These are phyloP conservation scores for Lachancea dasiensis DNA, from an alignment of 805 yeast genomes.

Conservation along the genomic window DNA sequence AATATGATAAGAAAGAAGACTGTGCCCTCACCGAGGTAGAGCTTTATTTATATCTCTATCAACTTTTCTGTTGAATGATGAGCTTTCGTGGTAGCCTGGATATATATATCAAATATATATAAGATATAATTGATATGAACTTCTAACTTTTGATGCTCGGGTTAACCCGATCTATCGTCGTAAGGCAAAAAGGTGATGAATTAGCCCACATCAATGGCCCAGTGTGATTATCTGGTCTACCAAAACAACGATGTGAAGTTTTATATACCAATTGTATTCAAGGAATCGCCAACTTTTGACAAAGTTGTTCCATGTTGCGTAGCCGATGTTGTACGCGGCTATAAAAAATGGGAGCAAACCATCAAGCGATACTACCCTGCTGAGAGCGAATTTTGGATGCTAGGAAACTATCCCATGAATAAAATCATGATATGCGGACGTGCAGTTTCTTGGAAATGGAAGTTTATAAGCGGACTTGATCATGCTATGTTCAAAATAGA, in stretches of 20 bases:
- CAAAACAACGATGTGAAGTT: constrained; percentile 24
- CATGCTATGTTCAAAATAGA: constrained; percentile 21
- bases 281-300: constrained; percentile 28
- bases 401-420: constrained; percentile 40
- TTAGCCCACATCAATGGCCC: constrained; percentile 10
- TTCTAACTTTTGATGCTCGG: constrained; percentile 3
- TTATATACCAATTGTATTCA: constrained; percentile 35
- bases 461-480: constrained; percentile 15
- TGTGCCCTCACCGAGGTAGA: too few relatives aligned
- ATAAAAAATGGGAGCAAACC: constrained; percentile 23
- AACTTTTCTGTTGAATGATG: too few relatives aligned
- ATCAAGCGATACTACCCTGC: constrained; percentile 21
- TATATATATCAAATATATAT: too few relatives aligned
- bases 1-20: too few relatives aligned
- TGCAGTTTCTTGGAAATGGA: constrained; percentile 27
- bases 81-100: too few relatives aligned
- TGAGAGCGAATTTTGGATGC: constrained; percentile 22
- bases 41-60: too few relatives aligned
- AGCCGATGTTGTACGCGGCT: constrained; percentile 25
- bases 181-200: background rate
- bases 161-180: constrained; percentile 4
- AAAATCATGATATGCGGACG: constrained; percentile 35
- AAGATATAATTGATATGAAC: background rate
- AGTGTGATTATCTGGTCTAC: constrained; percentile 18
- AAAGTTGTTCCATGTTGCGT: constrained; percentile 30